Evolutionary conservation across 2,329 filamentous ascomycete genomes (phyloP), one percentile per base, ranked within the genome.

Genomic region (Zasmidium angulare): DNA sequence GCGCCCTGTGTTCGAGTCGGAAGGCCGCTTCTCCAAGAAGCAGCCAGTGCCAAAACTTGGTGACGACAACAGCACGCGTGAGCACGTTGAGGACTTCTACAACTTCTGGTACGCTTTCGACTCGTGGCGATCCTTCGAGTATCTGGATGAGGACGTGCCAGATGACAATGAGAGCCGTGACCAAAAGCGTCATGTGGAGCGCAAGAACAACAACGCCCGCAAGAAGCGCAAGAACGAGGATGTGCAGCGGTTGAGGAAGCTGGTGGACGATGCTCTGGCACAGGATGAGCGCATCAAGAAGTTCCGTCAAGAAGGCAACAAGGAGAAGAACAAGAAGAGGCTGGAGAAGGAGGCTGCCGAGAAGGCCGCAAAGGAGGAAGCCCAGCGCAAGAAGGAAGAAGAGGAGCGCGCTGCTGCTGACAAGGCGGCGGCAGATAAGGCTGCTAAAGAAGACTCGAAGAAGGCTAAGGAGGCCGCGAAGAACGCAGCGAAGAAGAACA

Each of bases 41-140:
- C 90, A 96, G 75, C 93, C 93, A 6, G 95, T 97, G 2, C 96
- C 95, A 4, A 79, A 84, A 69, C 87, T 99, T 59, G 95, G 95
- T 63, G 85, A 91, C 72, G 90, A 91, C 66, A 89, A 96, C 67
- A 88, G 90, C 72, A 86, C 86, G 70, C 90, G 93, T 78, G 90
- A 96, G 73, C 88, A 96, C 9, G 95, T 99, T 50, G 93, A 98
- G 74, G 82, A 83, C 55, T 99, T 99, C 78, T 99, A 99, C 86
- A 96, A 99, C 84, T 99, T 98, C 83, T 99, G 90, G 89, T 99
- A 98, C 84, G 96, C 93, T 84, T 96, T 99, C 71, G 95, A 99
- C 84, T 95, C 89, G 77, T 99, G 95, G 95, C 85, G 95, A 63
- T 88, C 90, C 2, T 99, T 99, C 72, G 95, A 99, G 81, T 99